Percentiles rank a stretch among this genome's conserved stretches.
Evolutionary conservation across 1,139 yeast species (phyloP).

Genomic region (Kurtzmaniella quercitrusa): DNA sequence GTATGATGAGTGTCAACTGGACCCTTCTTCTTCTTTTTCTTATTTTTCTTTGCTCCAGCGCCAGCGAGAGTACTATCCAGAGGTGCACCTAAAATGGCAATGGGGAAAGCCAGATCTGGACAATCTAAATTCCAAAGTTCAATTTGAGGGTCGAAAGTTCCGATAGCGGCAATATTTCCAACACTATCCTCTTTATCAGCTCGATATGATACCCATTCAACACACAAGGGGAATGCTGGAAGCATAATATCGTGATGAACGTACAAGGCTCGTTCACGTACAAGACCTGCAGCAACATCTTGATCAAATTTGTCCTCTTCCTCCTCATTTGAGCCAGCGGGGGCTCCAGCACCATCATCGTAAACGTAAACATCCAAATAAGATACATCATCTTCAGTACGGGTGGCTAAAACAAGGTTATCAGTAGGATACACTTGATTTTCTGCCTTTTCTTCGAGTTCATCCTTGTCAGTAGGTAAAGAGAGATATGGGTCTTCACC

Average conservation of each 20-base stretch:
- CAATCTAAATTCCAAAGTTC: slow-evolving; percentile 96
- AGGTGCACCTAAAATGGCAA: slow-evolving; percentile 72
- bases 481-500: slow-evolving; percentile 66
- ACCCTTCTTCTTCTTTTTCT: slow-evolving; percentile 43
- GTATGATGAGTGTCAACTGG: slow-evolving; percentile 81
- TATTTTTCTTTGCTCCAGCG: slow-evolving; percentile 46
- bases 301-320: slow-evolving; percentile 59
- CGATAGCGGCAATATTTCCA: slow-evolving; percentile 93
- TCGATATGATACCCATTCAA: slow-evolving; percentile 86
- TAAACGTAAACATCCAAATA: slow-evolving; percentile 90
- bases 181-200: slow-evolving; percentile 35
- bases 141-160: slow-evolving; percentile 96
- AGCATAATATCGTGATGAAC: slow-evolving; percentile 97
- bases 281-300: slow-evolving; percentile 65
- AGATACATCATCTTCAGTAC: slow-evolving; percentile 95
- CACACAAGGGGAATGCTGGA: slow-evolving; percentile 95
- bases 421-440: slow-evolving; percentile 87
- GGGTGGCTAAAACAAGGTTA: slow-evolving; percentile 81
- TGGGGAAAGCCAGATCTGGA: slow-evolving; percentile 93
- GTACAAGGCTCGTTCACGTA: slow-evolving; percentile 72
- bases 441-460: slow-evolving; percentile 72
- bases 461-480: slow-evolving; percentile 64
- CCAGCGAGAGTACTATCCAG: slow-evolving; percentile 44
- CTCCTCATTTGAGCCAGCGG: slow-evolving; percentile 58
- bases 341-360: slow-evolving; percentile 90